These are phyloP conservation scores for Eucalyptus pauciflora DNA, from an alignment of 345 rosid species.

Conservation along the genomic window DNA sequence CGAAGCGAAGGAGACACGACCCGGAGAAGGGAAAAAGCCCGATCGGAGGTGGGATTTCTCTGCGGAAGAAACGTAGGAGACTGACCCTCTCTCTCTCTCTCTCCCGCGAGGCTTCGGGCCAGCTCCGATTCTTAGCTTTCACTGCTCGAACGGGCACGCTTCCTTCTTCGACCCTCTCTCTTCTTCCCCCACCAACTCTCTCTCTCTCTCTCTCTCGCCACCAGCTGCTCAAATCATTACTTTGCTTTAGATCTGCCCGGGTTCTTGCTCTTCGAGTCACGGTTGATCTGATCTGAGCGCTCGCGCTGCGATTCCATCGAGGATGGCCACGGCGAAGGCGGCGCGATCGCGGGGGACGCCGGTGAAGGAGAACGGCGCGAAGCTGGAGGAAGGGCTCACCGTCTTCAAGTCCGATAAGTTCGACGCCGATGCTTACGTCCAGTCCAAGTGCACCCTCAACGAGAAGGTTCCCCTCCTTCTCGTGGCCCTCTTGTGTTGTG, in stretches of 20 bases:
- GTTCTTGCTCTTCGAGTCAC: not conserved
- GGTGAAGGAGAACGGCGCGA: conserved; percentile 63
- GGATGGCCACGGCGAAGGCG: conserved; percentile 55
- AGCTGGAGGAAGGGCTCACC: conserved; percentile 73
- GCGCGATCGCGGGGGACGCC: conserved; percentile 51
- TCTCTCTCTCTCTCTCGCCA: not conserved
- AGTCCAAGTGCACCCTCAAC: conserved; percentile 91
- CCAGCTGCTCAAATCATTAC: not conserved
- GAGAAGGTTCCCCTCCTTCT: conserved; percentile 53
- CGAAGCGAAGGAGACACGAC: not conserved
- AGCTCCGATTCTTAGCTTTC: not conserved
- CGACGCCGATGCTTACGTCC: conserved; percentile 86
- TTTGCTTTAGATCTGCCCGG: not conserved
- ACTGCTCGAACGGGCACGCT: not conserved
- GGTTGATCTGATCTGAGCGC: not conserved
- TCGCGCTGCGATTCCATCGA: not conserved
- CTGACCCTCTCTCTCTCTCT: not conserved
- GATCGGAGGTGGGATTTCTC: not conserved
- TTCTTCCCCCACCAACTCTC: not conserved
- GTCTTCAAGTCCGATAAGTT: conserved; percentile 88
- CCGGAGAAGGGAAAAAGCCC: not conserved
- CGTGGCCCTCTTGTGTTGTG: not conserved
- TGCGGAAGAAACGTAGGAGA: not conserved
- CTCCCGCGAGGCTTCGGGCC: not conserved
- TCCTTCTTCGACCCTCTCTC: not conserved